Percentiles rank a stretch among this genome's conserved stretches.
Evolutionary conservation across 306 rosid species (phyloP).

Genomic region (Prunus fruticosa): DNA sequence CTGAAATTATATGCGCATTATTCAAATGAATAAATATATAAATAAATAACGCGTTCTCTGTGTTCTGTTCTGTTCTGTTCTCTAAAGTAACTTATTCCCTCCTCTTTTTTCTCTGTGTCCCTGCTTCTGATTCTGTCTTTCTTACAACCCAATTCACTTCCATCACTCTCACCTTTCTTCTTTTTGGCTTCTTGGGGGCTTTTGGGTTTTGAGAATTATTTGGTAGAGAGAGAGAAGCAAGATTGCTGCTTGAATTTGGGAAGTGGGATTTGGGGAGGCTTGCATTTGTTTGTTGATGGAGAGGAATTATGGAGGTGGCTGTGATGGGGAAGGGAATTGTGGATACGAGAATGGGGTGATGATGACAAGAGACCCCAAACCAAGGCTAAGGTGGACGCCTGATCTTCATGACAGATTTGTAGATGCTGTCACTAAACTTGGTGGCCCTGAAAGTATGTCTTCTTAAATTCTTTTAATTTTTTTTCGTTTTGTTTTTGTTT

Average conservation of each 20-base stretch:
- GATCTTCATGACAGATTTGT: slow-evolving; percentile 92
- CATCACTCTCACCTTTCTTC: not conserved
- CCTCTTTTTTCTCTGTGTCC: not conserved
- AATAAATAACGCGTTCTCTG: not conserved
- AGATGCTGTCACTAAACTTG: slow-evolving; percentile 93
- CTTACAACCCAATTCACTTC: not conserved
- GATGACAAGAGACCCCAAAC: slow-evolving; percentile 94
- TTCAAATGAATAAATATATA: too few species aligned
- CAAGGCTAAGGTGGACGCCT: slow-evolving; percentile 90
- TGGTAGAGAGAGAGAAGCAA: not conserved
- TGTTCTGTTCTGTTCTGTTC: not conserved
- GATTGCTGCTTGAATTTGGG: not conserved
- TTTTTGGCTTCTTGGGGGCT: not conserved
- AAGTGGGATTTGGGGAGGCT: not conserved
- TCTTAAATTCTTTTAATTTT: not conserved
- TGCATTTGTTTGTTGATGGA: slow-evolving; percentile 8
- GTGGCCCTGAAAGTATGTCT: slow-evolving; percentile 88
- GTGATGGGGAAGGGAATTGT: slow-evolving; percentile 38
- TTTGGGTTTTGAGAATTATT: not conserved
- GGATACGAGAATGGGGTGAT: slow-evolving; percentile 58
- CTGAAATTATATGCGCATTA: too few species aligned
- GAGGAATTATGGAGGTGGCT: not conserved
- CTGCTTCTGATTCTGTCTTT: not conserved
- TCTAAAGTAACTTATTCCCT: slow-evolving; percentile 1
- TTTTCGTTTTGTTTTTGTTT: too few species aligned